Percentiles rank a stretch among this genome's conserved stretches.
phyloP scores from a whole-genome alignment of 495 filamentous ascomycete species.

The Cercophora newfieldiana region DNA sequence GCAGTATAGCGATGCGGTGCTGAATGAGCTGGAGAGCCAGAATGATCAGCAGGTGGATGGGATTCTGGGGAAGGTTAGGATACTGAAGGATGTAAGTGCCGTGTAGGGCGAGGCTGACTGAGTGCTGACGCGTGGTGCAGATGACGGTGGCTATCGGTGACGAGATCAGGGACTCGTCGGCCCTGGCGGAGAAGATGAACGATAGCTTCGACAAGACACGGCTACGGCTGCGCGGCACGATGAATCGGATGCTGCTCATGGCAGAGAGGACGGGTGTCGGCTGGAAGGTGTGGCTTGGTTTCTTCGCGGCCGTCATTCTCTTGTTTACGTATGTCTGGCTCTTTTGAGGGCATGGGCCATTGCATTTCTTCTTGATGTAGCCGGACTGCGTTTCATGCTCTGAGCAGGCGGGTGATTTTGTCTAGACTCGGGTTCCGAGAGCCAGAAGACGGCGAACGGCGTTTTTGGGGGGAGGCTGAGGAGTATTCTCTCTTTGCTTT shows the following conservation, averaged over 20 bases:
- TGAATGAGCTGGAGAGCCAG: slow-evolving; percentile 92
- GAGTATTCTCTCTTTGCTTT: slow-evolving; percentile 9
- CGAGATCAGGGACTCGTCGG: slow-evolving; percentile 85
- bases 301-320: slow-evolving; percentile 76
- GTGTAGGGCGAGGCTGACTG: slow-evolving; percentile 1
- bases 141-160: slow-evolving; percentile 91
- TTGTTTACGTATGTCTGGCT: slow-evolving; percentile 93
- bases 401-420: slow-evolving; percentile 7
- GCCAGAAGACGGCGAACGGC: not conserved
- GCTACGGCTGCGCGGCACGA: slow-evolving; percentile 77
- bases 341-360: slow-evolving; percentile 46
- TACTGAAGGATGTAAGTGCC: slow-evolving; percentile 80
- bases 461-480: slow-evolving; percentile 29
- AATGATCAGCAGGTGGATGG: slow-evolving; percentile 91
- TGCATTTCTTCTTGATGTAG: not conserved
- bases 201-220: slow-evolving; percentile 85
- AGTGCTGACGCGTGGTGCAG: slow-evolving; percentile 41
- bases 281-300: slow-evolving; percentile 89
- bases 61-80: slow-evolving; percentile 84
- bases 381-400: not conserved
- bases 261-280: slow-evolving; percentile 88
- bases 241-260: slow-evolving; percentile 97
- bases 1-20: slow-evolving; percentile 90
- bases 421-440: slow-evolving; percentile 18
- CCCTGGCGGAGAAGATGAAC: slow-evolving; percentile 85